phyloP scores from a whole-genome alignment of 2,329 filamentous ascomycete genomes.

The Sclerotinia sclerotiorum region DNA sequence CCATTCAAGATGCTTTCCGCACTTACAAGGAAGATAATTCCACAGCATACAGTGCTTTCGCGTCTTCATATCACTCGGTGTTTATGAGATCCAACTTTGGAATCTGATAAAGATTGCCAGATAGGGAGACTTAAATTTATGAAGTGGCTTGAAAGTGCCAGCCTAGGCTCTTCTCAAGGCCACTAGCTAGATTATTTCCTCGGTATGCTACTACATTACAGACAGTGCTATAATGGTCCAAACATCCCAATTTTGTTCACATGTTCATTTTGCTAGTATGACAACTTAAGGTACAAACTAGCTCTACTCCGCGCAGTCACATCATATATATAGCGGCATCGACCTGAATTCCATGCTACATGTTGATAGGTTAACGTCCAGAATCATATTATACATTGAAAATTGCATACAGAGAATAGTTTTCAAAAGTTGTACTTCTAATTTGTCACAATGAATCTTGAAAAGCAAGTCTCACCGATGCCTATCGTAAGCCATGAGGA shows the following conservation, averaged over 20 bases:
- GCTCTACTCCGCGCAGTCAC: too few species aligned
- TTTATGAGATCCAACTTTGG: background rate
- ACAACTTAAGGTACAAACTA: background rate
- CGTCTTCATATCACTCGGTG: background rate
- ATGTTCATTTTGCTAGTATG: background rate
- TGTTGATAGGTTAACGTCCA: background rate
- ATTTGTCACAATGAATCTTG: background rate
- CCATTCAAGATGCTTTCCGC: background rate
- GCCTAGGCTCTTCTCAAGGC: background rate
- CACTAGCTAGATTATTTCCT: background rate
- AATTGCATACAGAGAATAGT: background rate
- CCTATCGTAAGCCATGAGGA: background rate
- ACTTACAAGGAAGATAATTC: background rate
- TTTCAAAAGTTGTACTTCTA: background rate
- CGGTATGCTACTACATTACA: background rate
- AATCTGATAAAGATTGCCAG: background rate
- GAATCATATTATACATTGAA: background rate
- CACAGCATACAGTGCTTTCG: background rate
- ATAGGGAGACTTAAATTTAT: background rate
- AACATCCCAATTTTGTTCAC: background rate
- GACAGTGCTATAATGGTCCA: background rate
- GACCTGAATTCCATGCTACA: background rate
- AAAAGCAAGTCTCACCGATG: background rate
- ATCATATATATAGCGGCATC: background rate
- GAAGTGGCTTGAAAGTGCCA: background rate